Evolutionary conservation across 495 filamentous ascomycete species (phyloP), one percentile per base, ranked within the genome.

Genomic region (Evansstolkia leycettana): DNA sequence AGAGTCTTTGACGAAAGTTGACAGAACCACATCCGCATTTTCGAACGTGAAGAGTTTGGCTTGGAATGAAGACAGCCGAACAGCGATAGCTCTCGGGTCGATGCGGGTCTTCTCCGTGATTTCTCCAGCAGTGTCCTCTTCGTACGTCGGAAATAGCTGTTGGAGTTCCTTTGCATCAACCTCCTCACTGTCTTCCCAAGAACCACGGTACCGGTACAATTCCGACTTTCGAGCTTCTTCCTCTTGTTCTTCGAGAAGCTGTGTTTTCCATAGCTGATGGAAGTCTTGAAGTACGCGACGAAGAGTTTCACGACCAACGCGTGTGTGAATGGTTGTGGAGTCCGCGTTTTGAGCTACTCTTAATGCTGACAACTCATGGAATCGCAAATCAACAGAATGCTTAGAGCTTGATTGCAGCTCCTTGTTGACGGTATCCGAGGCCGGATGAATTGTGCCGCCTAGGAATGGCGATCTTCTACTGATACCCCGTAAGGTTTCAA

Each of bases 151-250:
- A 57, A 98, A 96, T 24, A 95, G 64, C 36, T 76, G 65, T 14
- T 77, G 59, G 24, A 94, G 73, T 28, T 87, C 84, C 34, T 79
- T 69, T 47, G 86, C 75, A 33, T 83, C 78, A n/a, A 72, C 68
- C 40, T 82, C 81, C 36, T 87, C 78, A 39, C 74, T 70, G 25
- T 86, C 82, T 30, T 80, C 77, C 33, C 73, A 62, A 5, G 70
- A 76, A 12, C 87, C 89, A 43, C 72, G 72, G 56, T 85, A 94
- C 9, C 75, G 77, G 55, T 89, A 99, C 15, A 89, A 49, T 31
- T 84, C 81, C 10, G 65, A 71, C 43, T 81, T 83, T 14, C 71
- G 64, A 8, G 82, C 74, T 37, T 76, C 75, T 36, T 78, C 68
- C 47, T 77, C 73, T 48, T 82, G 77, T 41, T 93, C 86, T 17